Conservation (phyloP, 345 rosid genomes). For the Euphorbia peplus region DNA sequence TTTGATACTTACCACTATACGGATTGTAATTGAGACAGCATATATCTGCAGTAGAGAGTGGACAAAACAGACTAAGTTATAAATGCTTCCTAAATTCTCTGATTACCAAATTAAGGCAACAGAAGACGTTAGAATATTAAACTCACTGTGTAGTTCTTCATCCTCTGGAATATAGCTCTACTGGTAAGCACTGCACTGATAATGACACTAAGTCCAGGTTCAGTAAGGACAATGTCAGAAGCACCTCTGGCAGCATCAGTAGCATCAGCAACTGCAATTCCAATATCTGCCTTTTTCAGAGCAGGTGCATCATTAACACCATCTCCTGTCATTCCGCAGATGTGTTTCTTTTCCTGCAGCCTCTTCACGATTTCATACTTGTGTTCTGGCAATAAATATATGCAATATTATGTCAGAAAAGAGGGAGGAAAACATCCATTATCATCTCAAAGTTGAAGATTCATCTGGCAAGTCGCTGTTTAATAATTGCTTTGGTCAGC, state of each 20-base stretch:
- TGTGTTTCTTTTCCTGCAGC: conserved; percentile 85
- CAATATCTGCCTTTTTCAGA: conserved; percentile 89
- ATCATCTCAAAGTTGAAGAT: background rate
- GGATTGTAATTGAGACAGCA: conserved; percentile 91
- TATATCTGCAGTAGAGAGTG: conserved; percentile 53
- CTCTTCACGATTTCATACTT: conserved; percentile 83
- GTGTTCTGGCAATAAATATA: conserved; percentile 49
- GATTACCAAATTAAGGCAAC: background rate
- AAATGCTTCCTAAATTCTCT: background rate
- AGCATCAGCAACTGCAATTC: conserved; percentile 95
- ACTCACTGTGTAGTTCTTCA: conserved; percentile 93
- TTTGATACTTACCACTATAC: conserved; percentile 67
- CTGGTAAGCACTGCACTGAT: conserved; percentile 91
- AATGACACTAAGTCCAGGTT: conserved; percentile 91
- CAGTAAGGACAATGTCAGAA: conserved; percentile 93
- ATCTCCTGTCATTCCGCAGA: conserved; percentile 97
- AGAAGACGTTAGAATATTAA: background rate
- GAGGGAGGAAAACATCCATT: background rate
- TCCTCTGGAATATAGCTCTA: conserved; percentile 91
- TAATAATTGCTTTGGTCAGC: background rate
- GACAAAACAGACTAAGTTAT: conserved; percentile 15
- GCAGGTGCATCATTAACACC: conserved; percentile 98
- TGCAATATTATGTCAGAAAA: background rate
- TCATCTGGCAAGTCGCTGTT: background rate
- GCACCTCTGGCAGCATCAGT: conserved; percentile 96